Evolutionary conservation across 345 rosid species (phyloP).

Genomic region (Rhizophora mangle): DNA sequence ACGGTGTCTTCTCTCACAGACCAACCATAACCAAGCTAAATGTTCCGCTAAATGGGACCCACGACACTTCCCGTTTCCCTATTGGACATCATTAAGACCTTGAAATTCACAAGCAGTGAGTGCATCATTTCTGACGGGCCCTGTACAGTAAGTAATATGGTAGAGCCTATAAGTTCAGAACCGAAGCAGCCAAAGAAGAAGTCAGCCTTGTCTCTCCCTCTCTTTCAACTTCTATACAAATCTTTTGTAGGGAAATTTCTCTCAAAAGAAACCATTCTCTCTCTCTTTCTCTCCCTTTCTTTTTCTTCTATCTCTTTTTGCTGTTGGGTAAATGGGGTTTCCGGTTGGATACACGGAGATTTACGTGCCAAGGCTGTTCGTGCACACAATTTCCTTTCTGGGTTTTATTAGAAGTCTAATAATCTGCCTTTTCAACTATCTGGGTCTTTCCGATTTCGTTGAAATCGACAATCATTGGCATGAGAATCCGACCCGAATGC

Average conservation of each 20-base stretch:
- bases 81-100: not conserved
- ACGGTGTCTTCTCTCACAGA: conserved; percentile 4
- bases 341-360: conserved; percentile 79
- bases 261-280: not conserved
- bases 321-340: conserved; percentile 57
- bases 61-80: not conserved
- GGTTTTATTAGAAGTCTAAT: conserved; percentile 55
- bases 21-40: conserved; percentile 6
- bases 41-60: conserved; percentile 2
- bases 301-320: too few species aligned
- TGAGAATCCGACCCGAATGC: conserved; percentile 36
- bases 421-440: conserved; percentile 43
- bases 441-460: conserved; percentile 79
- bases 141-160: not conserved
- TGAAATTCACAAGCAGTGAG: conserved; percentile 21
- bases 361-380: conserved; percentile 63
- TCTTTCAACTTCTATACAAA: not conserved
- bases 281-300: too few species aligned
- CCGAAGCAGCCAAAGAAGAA: conserved; percentile 28
- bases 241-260: not conserved
- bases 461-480: conserved; percentile 62
- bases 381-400: conserved; percentile 59
- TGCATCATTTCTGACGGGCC: conserved; percentile 4
- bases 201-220: conserved; percentile 17
- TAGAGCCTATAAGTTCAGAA: not conserved